Base-by-base conservation (phyloP, 2,329 filamentous ascomycete species). In the Diatrype stigma region DNA sequence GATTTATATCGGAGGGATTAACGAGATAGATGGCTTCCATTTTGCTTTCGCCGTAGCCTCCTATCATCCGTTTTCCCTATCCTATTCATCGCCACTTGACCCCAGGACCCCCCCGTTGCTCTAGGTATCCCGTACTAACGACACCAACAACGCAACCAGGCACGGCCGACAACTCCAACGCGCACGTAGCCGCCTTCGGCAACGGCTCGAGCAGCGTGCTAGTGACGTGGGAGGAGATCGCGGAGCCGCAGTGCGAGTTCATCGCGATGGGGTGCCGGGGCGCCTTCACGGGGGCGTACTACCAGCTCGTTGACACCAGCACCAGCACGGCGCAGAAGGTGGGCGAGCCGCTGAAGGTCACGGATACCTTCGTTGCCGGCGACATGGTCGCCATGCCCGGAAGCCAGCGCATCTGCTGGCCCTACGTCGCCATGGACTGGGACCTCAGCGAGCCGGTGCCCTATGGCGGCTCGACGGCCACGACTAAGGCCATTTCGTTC, bases 361-460 rank as follows among this genome's bases (percentile, higher is more conserved):
- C 64, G 12, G 72, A 82, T 60, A 75, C 77, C n/a, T 81, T 73
- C 58, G 79, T 85, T 44, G 78, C 81, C 7, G 82, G 82, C 37
- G 82, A 85, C 59, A 82, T 85, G 73, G 80, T 81, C 11, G 82
- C 78, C 30, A 77, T 82, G 70, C 58, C 67, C n/a, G 78, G 82
- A 53, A 78, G 77, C 21, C 72, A n/a, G n/a, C n/a, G 77, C 45
- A 72, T 85, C 58, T 85, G 82, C 72, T 85, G 79, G 80, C 80
- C 80, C 23, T 83, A 82, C 55, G 77, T 81, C 48, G 70, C 70
- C 62, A 80, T 81, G 77, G 69, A 69, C 32, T 82, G 80, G 80
- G 66, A 70, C 51, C 61, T 78, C 45, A 67, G 67, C 47, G 52
- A 56, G 47, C 58, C 69, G 14, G 60, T 59, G 16, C 53, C 58